Percentiles rank a stretch among this genome's conserved stretches.
These are phyloP conservation scores for Mycena vulgaris DNA, from an alignment of 768 basidiomycete species.

Conservation along the genomic window DNA sequence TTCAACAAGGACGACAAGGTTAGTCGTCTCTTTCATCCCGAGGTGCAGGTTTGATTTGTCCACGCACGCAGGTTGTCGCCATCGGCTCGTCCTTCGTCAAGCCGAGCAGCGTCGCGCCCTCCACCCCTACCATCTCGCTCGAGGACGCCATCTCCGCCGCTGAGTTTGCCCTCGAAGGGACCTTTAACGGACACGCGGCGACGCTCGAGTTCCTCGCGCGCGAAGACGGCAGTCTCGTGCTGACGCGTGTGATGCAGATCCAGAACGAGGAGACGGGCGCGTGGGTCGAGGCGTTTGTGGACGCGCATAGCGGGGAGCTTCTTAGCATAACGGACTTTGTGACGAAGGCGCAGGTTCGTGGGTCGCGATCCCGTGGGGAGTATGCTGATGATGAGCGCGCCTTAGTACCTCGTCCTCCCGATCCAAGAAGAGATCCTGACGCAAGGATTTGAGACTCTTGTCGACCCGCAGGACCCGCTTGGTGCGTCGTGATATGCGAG, in stretches of 20 bases:
- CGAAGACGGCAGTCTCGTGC: slow-evolving; percentile 3
- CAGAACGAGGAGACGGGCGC: slow-evolving; percentile 45
- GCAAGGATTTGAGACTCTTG: slow-evolving; percentile 61
- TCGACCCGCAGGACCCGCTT: slow-evolving; percentile 59
- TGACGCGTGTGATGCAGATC: background rate
- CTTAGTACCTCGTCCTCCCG: slow-evolving; percentile 65
- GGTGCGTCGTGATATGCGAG: no score
- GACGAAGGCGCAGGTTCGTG: slow-evolving; percentile 66
- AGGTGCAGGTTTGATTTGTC: no score
- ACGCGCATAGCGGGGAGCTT: no score
- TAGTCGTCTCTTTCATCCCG: background rate
- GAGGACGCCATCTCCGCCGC: slow-evolving; percentile 54
- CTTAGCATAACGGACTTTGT: slow-evolving; percentile 63
- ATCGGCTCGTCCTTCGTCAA: slow-evolving; percentile 53
- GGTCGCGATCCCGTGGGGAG: slow-evolving; percentile 37
- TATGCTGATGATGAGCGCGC: slow-evolving; percentile 39
- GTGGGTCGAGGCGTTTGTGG: slow-evolving; percentile 73
- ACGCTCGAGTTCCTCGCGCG: slow-evolving; percentile 47
- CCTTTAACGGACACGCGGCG: slow-evolving; percentile 51
- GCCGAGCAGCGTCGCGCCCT: slow-evolving; percentile 49
- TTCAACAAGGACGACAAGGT: slow-evolving; percentile 42
- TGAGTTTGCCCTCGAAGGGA: slow-evolving; percentile 55
- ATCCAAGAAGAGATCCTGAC: slow-evolving; percentile 61
- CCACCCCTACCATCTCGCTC: slow-evolving; percentile 54
- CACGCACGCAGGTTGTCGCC: slow-evolving; percentile 50